These are phyloP conservation scores for Rhodosporidiobolus sp. DNA, from an alignment of 768 basidiomycete genomes.

Conservation along the genomic window DNA sequence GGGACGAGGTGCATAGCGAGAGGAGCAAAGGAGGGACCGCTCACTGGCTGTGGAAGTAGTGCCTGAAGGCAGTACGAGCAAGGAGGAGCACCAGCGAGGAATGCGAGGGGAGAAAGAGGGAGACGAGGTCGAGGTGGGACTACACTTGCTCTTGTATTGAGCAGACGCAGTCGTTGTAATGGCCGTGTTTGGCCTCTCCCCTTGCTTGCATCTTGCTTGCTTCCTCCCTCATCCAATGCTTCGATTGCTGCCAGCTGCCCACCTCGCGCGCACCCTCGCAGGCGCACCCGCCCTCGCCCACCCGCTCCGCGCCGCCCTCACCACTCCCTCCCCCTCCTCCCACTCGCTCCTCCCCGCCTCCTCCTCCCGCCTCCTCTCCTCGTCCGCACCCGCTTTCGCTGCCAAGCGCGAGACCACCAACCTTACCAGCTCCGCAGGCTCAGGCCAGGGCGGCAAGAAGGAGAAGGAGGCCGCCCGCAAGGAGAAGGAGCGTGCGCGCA, in stretches of 20 bases:
- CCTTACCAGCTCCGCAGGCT: constrained; percentile 7
- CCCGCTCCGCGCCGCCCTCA: not conserved
- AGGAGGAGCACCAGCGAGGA: too few relatives aligned
- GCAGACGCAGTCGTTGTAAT: too few relatives aligned
- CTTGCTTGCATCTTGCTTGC: not conserved
- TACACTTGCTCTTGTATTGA: too few relatives aligned
- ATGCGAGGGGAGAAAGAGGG: too few relatives aligned
- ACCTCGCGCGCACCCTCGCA: not conserved
- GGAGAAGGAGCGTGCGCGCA: constrained; percentile 5
- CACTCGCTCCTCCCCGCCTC: not conserved
- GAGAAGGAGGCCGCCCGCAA: constrained; percentile 23
- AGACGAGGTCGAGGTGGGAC: not conserved
- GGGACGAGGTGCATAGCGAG: not conserved
- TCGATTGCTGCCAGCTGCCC: too few relatives aligned
- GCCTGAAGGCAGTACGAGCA: too few relatives aligned
- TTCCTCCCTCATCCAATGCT: not conserved
- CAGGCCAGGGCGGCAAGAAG: constrained; percentile 19
- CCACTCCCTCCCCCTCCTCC: not conserved
- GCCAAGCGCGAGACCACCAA: not conserved
- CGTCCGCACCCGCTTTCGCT: not conserved
- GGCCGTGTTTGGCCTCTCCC: too few relatives aligned
- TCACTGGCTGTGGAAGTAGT: too few relatives aligned
- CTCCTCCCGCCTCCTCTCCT: not conserved
- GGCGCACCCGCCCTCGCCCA: not conserved
- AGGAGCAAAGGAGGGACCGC: not conserved